Conservation (phyloP, 2,329 filamentous ascomycete genomes). For the Eutypa lata region DNA sequence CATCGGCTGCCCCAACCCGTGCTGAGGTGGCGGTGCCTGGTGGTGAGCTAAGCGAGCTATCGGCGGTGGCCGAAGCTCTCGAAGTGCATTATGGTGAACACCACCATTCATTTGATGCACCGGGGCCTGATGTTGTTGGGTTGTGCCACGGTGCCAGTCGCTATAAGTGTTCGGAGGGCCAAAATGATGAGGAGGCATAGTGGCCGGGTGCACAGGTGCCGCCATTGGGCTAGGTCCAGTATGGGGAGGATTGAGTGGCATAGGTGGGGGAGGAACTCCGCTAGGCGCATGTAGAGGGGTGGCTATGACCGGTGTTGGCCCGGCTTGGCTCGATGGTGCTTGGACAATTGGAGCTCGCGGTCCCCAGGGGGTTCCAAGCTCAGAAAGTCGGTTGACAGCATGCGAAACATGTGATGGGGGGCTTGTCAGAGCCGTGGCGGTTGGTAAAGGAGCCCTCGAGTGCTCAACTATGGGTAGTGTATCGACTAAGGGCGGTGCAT, state of each 20-base stretch:
- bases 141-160: slow-evolving; percentile 51
- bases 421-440: slow-evolving; percentile 20
- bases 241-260: slow-evolving; percentile 20
- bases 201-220: slow-evolving; percentile 31
- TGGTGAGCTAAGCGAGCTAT: slow-evolving; percentile 39
- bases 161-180: slow-evolving; percentile 36
- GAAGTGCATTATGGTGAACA: slow-evolving; percentile 32
- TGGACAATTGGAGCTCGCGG: slow-evolving; percentile 18
- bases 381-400: slow-evolving; percentile 16
- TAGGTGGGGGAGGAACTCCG: slow-evolving; percentile 19
- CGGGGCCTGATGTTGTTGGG: slow-evolving; percentile 47
- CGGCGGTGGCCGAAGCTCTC: slow-evolving; percentile 49
- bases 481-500: slow-evolving; percentile 25
- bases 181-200: slow-evolving; percentile 36
- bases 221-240: slow-evolving; percentile 30
- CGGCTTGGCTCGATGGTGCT: slow-evolving; percentile 13
- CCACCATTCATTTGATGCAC: slow-evolving; percentile 50
- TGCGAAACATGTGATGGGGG: slow-evolving; percentile 22
- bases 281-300: slow-evolving; percentile 23
- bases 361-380: slow-evolving; percentile 20
- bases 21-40: slow-evolving; percentile 42
- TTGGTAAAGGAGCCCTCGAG: slow-evolving; percentile 21
- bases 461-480: slow-evolving; percentile 24
- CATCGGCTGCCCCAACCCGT: slow-evolving; percentile 36
- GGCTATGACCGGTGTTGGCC: slow-evolving; percentile 12